Evolutionary conservation across 345 rosid genomes (phyloP).

Genomic region (Pugionium cornutum): DNA sequence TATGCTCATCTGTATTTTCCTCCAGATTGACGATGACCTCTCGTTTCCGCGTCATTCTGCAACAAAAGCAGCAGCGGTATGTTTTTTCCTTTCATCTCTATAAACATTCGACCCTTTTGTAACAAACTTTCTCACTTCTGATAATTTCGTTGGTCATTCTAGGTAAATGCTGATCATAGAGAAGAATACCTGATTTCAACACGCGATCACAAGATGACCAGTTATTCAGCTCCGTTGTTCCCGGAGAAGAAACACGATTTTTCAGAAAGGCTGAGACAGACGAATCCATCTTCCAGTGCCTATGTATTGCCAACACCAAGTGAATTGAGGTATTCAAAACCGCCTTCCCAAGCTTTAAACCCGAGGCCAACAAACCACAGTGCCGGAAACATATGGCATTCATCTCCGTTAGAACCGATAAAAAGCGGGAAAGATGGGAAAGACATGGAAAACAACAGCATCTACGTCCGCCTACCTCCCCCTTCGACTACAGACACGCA

Average conservation of each 20-base stretch:
- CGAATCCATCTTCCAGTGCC: slow-evolving; percentile 52
- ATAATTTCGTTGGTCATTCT: too few relatives aligned
- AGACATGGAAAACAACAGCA: slow-evolving; percentile 37
- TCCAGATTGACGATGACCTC: slow-evolving; percentile 68
- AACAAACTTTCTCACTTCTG: too few relatives aligned
- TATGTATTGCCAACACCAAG: slow-evolving; percentile 83
- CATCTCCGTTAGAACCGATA: slow-evolving; percentile 85
- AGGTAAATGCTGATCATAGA: slow-evolving; percentile 47
- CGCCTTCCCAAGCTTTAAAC: slow-evolving; percentile 42
- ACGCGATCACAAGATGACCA: slow-evolving; percentile 54
- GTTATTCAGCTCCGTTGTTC: slow-evolving; percentile 92
- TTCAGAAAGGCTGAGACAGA: slow-evolving; percentile 58
- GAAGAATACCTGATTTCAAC: slow-evolving; percentile 46
- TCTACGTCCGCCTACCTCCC: slow-evolving; percentile 56
- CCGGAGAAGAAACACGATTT: slow-evolving; percentile 69
- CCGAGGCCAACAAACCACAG: slow-evolving; percentile 45
- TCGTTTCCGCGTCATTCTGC: slow-evolving; percentile 51
- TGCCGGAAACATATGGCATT: slow-evolving; percentile 65
- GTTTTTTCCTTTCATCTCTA: too few relatives aligned
- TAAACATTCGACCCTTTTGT: too few relatives aligned
- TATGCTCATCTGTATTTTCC: slow-evolving; percentile 19
- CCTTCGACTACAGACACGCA: slow-evolving; percentile 54
- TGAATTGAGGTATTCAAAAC: slow-evolving; percentile 53
- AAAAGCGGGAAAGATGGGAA: slow-evolving; percentile 40
- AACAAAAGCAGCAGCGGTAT: slow-evolving; percentile 53